Conservation (phyloP, 1,139 yeast genomes). For the Lodderomyces pseudojiufengensis region DNA sequence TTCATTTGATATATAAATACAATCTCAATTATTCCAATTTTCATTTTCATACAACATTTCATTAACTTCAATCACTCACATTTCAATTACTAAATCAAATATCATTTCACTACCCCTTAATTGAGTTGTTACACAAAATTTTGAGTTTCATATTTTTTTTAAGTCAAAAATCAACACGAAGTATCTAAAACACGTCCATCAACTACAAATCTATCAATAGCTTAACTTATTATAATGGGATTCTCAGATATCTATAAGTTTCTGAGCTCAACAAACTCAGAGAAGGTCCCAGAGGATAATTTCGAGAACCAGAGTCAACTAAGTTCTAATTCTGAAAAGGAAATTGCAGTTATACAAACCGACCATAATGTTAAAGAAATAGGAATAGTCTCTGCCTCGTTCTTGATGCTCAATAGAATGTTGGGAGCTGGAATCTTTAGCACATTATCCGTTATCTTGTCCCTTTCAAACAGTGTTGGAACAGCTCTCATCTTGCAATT, state of each 20-base stretch:
- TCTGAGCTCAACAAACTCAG: conserved; percentile 3
- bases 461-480: conserved; percentile 72
- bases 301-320: conserved; percentile 5
- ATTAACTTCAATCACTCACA: no score
- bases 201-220: no score
- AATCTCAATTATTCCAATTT: no score
- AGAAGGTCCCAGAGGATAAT: conserved; percentile 3
- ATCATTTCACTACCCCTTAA: no score
- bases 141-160: no score
- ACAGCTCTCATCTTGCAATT: conserved; percentile 66
- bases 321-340: conserved; percentile 16
- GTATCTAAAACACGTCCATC: no score
- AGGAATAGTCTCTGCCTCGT: conserved; percentile 67
- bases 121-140: no score
- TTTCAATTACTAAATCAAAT: no score
- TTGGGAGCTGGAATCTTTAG: conserved; percentile 88
- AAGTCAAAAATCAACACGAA: no score
- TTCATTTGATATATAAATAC: no score
- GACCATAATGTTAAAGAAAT: conserved; percentile 55
- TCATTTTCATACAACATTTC: no score
- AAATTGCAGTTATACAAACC: conserved; percentile 37
- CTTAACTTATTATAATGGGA: no score
- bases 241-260: conserved; percentile 4
- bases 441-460: conserved; percentile 73
- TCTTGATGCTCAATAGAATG: conserved; percentile 73